Evolutionary conservation across 2,329 filamentous ascomycete genomes (phyloP).

Genomic region (Trichoderma aggressivum): DNA sequence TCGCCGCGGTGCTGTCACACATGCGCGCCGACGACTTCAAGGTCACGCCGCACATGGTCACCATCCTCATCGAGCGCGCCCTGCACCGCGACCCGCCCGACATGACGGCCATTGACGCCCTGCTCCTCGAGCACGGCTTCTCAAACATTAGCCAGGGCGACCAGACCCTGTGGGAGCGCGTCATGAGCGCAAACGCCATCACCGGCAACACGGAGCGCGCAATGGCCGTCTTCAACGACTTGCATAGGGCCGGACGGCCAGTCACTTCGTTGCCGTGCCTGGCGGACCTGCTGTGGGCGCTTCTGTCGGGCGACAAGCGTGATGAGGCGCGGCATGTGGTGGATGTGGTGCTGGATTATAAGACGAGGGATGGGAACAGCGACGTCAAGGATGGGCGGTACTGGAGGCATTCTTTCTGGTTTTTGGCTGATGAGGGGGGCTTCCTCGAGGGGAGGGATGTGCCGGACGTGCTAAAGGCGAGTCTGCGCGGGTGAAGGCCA

Average conservation of each 20-base stretch:
- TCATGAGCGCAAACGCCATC: conserved; percentile 63
- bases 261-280: conserved; percentile 43
- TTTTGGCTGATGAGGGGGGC: conserved; percentile 40
- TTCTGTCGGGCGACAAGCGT: conserved; percentile 27
- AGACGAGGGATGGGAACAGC: conserved; percentile 19
- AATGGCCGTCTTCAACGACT: conserved; percentile 46
- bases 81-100: conserved; percentile 58
- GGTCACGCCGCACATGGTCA: conserved; percentile 66
- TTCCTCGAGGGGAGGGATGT: conserved; percentile 32
- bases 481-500: conserved; percentile 8
- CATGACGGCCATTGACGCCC: conserved; percentile 53
- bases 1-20: conserved; percentile 59
- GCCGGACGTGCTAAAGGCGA: conserved; percentile 22
- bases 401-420: conserved; percentile 52
- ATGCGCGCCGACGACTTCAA: conserved; percentile 54
- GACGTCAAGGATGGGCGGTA: conserved; percentile 31
- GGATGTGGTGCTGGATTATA: conserved; percentile 28
- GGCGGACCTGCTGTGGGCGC: conserved; percentile 39
- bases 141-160: conserved; percentile 42
- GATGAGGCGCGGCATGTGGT: conserved; percentile 35
- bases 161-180: conserved; percentile 65
- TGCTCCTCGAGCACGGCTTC: conserved; percentile 57
- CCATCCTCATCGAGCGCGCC: conserved; percentile 67
- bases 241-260: conserved; percentile 38
- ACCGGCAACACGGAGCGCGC: conserved; percentile 50